Evolutionary conservation across 2,329 filamentous ascomycete genomes (phyloP).

Genomic region (Pseudogymnoascus destructans): DNA sequence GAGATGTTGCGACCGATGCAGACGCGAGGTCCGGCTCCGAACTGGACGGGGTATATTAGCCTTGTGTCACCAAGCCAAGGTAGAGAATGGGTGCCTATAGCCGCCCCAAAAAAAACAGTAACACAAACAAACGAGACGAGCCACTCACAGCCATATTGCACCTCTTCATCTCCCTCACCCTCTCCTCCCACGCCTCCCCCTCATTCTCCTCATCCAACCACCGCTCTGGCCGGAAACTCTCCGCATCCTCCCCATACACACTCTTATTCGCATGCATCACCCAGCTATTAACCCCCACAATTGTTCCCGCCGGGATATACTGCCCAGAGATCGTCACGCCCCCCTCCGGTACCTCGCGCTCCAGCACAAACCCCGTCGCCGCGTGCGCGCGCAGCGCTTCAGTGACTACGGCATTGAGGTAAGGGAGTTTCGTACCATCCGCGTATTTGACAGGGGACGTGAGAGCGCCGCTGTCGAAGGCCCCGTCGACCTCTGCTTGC

Average conservation of each 20-base stretch:
- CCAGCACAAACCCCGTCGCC: constrained; percentile 30
- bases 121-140: background rate
- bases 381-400: constrained; percentile 35
- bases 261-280: constrained; percentile 25
- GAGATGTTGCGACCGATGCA: constrained; percentile 29
- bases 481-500: constrained; percentile 16
- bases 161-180: constrained; percentile 3
- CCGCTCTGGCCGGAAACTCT: constrained; percentile 31
- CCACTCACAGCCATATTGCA: constrained; percentile 3
- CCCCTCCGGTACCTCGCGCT: constrained; percentile 29
- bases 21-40: constrained; percentile 21
- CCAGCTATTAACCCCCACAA: constrained; percentile 29
- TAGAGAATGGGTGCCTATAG: background rate
- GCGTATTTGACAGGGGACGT: constrained; percentile 18
- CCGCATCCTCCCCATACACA: constrained; percentile 28
- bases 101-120: background rate
- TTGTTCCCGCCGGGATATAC: constrained; percentile 22
- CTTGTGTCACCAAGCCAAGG: background rate
- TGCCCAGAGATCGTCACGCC: constrained; percentile 19
- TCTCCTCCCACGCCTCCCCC: background rate
- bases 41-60: constrained; percentile 13
- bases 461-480: constrained; percentile 25
- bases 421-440: constrained; percentile 26
- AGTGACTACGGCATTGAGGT: constrained; percentile 36
- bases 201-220: constrained; percentile 27